Percentiles rank a stretch among this genome's conserved stretches.
phyloP scores from a whole-genome alignment of 352 stramenopile species.

The Thraustochytrium sp. region DNA sequence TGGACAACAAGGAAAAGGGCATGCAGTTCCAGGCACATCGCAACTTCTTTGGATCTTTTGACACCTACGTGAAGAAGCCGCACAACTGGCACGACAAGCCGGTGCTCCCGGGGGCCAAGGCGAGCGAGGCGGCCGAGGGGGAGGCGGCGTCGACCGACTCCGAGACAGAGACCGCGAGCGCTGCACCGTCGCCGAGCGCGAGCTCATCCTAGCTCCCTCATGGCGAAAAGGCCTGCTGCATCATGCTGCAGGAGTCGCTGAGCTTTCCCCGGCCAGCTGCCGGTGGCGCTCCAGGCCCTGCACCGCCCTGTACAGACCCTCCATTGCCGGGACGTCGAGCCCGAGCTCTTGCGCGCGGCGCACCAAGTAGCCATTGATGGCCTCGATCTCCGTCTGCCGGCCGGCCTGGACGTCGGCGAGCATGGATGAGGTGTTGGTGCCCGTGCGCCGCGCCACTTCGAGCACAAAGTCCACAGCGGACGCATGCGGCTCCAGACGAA shows the following conservation, averaged over 20 bases:
- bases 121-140: neutral
- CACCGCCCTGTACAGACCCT: neutral
- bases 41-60: neutral
- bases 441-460: neutral
- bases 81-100: neutral
- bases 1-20: slow-evolving; percentile 18
- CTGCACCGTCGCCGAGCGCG: no score
- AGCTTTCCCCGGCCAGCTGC: neutral
- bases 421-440: slow-evolving; percentile 18
- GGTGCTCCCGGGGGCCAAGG: neutral
- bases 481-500: neutral
- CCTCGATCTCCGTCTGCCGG: slow-evolving; percentile 14
- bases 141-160: no score
- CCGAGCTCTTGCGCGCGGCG: neutral
- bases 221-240: neutral
- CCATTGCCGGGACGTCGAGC: neutral
- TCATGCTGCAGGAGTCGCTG: neutral
- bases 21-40: neutral
- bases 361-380: slow-evolving; percentile 2
- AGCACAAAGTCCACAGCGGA: neutral
- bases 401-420: neutral
- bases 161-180: no score
- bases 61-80: neutral
- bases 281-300: neutral
- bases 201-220: no score